These are phyloP conservation scores for Kingdonia uniflora DNA, from an alignment of 164 flowering plant species.

Conservation along the genomic window DNA sequence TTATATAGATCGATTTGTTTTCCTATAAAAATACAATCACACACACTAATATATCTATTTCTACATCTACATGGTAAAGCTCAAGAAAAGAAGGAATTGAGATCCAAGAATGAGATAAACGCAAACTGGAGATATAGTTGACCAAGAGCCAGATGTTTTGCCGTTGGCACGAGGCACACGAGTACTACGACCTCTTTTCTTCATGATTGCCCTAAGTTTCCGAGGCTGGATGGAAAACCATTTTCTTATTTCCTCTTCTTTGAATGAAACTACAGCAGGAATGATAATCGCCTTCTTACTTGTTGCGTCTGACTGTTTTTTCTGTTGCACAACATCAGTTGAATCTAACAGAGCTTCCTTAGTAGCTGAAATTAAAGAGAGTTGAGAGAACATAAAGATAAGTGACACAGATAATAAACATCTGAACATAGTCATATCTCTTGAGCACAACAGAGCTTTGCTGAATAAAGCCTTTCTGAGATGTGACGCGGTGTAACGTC, in stretches of 20 bases:
- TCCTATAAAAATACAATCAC: no score
- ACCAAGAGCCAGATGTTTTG: neutral
- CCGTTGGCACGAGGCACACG: neutral
- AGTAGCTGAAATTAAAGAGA: conserved; percentile 5
- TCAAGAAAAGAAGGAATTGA: no score
- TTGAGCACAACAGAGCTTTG: neutral
- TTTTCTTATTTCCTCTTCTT: neutral
- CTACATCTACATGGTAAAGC: no score
- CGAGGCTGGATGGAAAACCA: neutral
- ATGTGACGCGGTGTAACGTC: no score
- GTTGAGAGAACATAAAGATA: conserved; percentile 5
- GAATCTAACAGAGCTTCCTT: neutral
- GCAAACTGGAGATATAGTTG: neutral
- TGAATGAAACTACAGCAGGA: neutral
- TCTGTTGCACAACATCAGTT: neutral
- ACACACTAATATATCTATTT: no score
- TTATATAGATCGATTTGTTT: no score
- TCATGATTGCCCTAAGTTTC: conserved; percentile 1
- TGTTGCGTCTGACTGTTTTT: conserved; percentile 1
- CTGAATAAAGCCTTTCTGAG: neutral
- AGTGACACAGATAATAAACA: neutral
- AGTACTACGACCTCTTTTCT: neutral
- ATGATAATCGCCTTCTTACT: neutral
- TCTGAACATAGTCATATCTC: conserved; percentile 3
- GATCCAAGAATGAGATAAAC: no score